Evolutionary conservation across 331 rosid genomes (phyloP).

Genomic region (Quercus tomentella): DNA sequence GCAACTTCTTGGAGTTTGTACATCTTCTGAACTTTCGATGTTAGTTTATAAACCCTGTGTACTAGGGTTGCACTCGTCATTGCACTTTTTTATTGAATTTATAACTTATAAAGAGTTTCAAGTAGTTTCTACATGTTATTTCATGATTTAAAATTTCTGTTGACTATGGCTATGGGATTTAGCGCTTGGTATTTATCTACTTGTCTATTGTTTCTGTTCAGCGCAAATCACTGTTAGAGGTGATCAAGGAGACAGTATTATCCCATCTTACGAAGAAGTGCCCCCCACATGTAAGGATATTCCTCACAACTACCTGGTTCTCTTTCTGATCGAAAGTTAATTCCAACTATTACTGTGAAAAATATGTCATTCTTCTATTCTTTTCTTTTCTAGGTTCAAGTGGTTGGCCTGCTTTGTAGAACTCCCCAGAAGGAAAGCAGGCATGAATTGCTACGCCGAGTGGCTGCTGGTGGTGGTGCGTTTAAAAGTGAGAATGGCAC

Average conservation of each 20-base stretch:
- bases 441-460: constrained; percentile 81
- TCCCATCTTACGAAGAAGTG: constrained; percentile 81
- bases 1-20: too few relatives aligned
- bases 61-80: too few relatives aligned
- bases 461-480: constrained; percentile 88
- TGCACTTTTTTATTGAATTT: too few relatives aligned
- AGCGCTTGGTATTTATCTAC: constrained; percentile 7
- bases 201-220: constrained; percentile 19
- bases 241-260: constrained; percentile 90
- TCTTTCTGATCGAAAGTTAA: background rate
- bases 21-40: too few relatives aligned
- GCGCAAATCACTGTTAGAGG: constrained; percentile 88
- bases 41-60: too few relatives aligned
- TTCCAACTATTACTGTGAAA: constrained; percentile 2
- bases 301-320: constrained; percentile 4
- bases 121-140: background rate
- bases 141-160: background rate
- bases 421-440: constrained; percentile 90
- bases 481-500: constrained; percentile 62
- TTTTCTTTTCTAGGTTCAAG: constrained; percentile 67
- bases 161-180: background rate
- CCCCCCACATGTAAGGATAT: constrained; percentile 81
- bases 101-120: background rate
- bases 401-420: constrained; percentile 84
- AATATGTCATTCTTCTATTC: background rate